Percentiles rank a stretch among this genome's conserved stretches.
These are phyloP conservation scores for Euphrasia confusa DNA, from an alignment of 257 asterid genomes.

Conservation along the genomic window DNA sequence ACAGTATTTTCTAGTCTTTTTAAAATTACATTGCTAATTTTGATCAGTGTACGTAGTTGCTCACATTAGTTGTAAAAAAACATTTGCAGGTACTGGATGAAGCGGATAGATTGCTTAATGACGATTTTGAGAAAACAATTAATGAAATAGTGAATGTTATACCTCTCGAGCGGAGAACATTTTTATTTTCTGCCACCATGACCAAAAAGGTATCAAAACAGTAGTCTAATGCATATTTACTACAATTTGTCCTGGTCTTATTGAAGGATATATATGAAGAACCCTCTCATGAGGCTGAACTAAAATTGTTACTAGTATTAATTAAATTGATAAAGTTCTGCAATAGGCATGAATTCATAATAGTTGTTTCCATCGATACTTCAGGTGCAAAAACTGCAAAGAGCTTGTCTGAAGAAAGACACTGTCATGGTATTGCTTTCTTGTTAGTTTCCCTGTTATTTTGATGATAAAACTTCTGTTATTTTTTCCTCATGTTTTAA, in stretches of 20 bases:
- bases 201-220: conserved; percentile 59
- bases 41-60: not conserved
- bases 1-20: conserved; percentile 5
- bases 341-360: not conserved
- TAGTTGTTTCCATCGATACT: conserved; percentile 15
- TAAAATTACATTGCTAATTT: not conserved
- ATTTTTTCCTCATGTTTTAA: conserved; percentile 14
- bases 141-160: conserved; percentile 67
- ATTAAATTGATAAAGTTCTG: not conserved
- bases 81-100: conserved; percentile 77
- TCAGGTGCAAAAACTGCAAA: conserved; percentile 88
- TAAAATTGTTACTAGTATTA: not conserved
- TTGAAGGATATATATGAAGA: not conserved
- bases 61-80: not conserved
- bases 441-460: conserved; percentile 1
- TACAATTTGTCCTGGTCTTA: not conserved
- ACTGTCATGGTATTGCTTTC: conserved; percentile 68
- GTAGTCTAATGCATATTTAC: not conserved
- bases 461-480: not conserved
- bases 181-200: conserved; percentile 96
- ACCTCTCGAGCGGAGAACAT: conserved; percentile 83
- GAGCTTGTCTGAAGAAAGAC: conserved; percentile 74
- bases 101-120: conserved; percentile 87
- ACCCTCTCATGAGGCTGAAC: not conserved
- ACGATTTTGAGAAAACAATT: conserved; percentile 78